Conservation (phyloP, 148 eudicot species). For the Simmondsia chinensis region DNA sequence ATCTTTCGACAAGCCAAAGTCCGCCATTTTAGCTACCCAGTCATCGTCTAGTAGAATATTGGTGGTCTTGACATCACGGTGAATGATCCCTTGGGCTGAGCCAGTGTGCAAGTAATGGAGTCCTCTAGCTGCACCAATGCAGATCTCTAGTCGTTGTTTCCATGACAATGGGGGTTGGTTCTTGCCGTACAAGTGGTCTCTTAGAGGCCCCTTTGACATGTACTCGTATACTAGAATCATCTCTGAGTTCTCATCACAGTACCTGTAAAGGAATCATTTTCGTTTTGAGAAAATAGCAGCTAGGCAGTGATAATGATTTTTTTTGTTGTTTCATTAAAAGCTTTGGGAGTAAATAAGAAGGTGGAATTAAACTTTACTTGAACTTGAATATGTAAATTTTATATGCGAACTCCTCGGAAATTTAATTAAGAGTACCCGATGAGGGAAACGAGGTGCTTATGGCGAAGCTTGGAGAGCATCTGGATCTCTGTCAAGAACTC, state of each 20-base stretch:
- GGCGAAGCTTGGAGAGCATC: conserved; percentile 83
- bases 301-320: no score
- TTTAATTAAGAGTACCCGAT: no score
- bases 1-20: conserved; percentile 71
- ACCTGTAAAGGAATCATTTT: no score
- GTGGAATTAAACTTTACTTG: no score
- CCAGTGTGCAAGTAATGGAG: conserved; percentile 91
- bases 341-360: no score
- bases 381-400: no score
- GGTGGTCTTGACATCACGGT: conserved; percentile 80
- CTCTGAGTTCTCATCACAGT: conserved; percentile 67
- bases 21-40: conserved; percentile 77
- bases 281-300: no score
- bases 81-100: conserved; percentile 73
- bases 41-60: conserved; percentile 71
- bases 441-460: conserved; percentile 76
- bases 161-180: conserved; percentile 46
- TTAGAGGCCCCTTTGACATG: conserved; percentile 72
- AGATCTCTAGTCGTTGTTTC: conserved; percentile 73
- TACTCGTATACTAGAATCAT: conserved; percentile 83
- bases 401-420: no score
- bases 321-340: no score
- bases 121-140: conserved; percentile 76
- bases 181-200: conserved; percentile 79
- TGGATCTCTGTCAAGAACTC: conserved; percentile 86